These are phyloP conservation scores for Fusarium mangiferae DNA, from an alignment of 2,329 filamentous ascomycete genomes.

Conservation along the genomic window DNA sequence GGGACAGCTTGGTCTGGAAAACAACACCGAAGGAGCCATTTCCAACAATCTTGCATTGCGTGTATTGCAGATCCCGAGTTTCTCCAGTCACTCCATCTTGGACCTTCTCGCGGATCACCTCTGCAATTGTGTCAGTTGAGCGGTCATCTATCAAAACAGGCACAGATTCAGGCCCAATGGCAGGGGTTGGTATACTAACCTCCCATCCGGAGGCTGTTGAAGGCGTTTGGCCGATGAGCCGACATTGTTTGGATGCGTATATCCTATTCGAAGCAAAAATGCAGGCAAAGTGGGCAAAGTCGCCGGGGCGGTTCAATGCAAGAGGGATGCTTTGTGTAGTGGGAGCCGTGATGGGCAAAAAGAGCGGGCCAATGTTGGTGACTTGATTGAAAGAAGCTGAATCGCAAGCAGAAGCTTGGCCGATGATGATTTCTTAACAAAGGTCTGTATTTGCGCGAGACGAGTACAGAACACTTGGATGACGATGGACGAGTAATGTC, in stretches of 20 bases:
- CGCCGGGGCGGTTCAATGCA: slow-evolving; percentile 38
- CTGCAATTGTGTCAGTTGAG: slow-evolving; percentile 58
- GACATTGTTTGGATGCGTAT: slow-evolving; percentile 69
- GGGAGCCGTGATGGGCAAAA: slow-evolving; percentile 53
- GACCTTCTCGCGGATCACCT: slow-evolving; percentile 98
- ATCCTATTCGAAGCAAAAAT: slow-evolving; percentile 42
- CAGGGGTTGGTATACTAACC: slow-evolving; percentile 69
- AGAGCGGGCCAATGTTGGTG: slow-evolving; percentile 27
- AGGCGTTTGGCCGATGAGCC: slow-evolving; percentile 90
- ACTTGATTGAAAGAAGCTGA: slow-evolving; percentile 31
- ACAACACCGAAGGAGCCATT: slow-evolving; percentile 99
- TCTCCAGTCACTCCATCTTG: slow-evolving; percentile 98
- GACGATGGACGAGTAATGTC: slow-evolving; percentile 39
- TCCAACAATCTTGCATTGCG: slow-evolving; percentile 98
- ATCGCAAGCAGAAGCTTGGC: slow-evolving; percentile 13
- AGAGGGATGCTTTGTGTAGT: slow-evolving; percentile 44
- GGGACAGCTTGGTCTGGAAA: slow-evolving; percentile 98
- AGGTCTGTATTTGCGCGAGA: slow-evolving; percentile 36
- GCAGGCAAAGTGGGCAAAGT: slow-evolving; percentile 42
- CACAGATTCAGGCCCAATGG: slow-evolving; percentile 8
- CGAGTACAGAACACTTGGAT: slow-evolving; percentile 31
- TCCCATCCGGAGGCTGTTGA: slow-evolving; percentile 92
- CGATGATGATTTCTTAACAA: slow-evolving; percentile 11
- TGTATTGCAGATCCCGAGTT: slow-evolving; percentile 96
- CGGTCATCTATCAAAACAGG: background rate